Base-by-base conservation (phyloP, 2,329 filamentous ascomycete species). In the Trichoderma lentiforme region DNA sequence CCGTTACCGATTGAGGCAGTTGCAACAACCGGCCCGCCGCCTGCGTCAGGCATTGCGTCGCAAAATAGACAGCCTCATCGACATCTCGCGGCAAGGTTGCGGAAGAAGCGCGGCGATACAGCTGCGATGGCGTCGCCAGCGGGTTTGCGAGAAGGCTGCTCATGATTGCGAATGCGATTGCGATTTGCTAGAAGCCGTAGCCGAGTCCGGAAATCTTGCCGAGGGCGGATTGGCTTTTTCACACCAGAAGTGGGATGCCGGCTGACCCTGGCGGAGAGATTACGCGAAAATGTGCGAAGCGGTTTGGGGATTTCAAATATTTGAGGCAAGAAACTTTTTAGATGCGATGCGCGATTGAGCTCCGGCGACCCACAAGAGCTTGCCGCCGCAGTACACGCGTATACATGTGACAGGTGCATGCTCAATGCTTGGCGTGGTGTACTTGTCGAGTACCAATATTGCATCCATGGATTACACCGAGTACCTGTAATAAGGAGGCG, bases 1-100 rank as follows among this genome's bases (percentile, higher is more conserved):
- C 93, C 51, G 96, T 93, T 51, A 93, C 89, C 76, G 94, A 93
- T 79, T 97, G 94, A 7, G 94, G 93, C 51, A 98, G 86, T 62
- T 93, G 89, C 3, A 99, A 87, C 21, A 98, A 88, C 65, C 97
- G 87, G 34, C 93, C 93, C 12, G 93, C 92, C 26, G 91, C 90
- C 81, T 96, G 93, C 3, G 92, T 93, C 57, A 95, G 87, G 76
- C 88, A 88, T 79, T 92, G 90, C 43, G 91, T 91, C 69, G 91
- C 87, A 80, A 91, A 92, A 76, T 92, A 91, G 74, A 95, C 85
- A 74, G 88, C 87, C 78, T 92, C 90, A 80, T 93, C 92, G 15
- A 95, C 84, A 74, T 93, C 90, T 36, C 83, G 82, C 1, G 93
- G 91, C 3, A 95, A 80, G 77, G 84, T 80, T 82, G 89, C 81